Evolutionary conservation across 2,329 filamentous ascomycete genomes (phyloP).

Genomic region (Gremmenia infestans): DNA sequence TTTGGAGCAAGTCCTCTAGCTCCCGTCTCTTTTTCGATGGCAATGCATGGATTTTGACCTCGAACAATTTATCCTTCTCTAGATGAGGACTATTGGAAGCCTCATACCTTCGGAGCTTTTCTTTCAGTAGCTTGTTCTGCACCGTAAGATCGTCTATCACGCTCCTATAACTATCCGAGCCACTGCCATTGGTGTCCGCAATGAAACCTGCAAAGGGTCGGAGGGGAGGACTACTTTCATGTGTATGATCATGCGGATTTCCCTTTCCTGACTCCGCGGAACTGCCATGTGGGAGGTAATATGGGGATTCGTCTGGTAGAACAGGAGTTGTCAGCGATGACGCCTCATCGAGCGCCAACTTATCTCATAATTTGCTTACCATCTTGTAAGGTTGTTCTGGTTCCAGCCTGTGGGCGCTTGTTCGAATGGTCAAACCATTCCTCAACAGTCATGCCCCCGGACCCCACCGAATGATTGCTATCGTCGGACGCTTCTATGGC

Average conservation of each 20-base stretch:
- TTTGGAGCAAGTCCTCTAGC: conserved; percentile 65
- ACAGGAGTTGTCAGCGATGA: background rate
- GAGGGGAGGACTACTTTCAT: background rate
- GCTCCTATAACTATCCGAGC: conserved; percentile 67
- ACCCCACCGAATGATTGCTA: conserved; percentile 14
- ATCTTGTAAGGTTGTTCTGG: conserved; percentile 15
- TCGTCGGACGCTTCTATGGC: conserved; percentile 14
- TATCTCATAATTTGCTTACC: conserved; percentile 14
- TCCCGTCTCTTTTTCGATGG: conserved; percentile 69
- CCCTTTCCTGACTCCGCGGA: conserved; percentile 9
- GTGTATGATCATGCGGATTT: background rate
- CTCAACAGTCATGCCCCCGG: conserved; percentile 9
- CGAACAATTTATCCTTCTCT: conserved; percentile 73
- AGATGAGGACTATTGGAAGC: conserved; percentile 61
- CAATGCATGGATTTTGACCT: conserved; percentile 73
- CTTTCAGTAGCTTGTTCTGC: conserved; percentile 74
- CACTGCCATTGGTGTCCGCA: conserved; percentile 16
- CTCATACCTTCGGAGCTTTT: conserved; percentile 66
- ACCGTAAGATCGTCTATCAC: conserved; percentile 86
- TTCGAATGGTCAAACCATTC: conserved; percentile 28
- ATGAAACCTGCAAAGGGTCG: background rate
- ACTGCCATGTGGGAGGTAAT: conserved; percentile 19
- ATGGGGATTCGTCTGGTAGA: conserved; percentile 24
- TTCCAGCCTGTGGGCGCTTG: conserved; percentile 13
- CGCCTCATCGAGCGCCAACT: background rate